Evolutionary conservation across 331 rosid species (phyloP).

Genomic region (Acacia concinna): DNA sequence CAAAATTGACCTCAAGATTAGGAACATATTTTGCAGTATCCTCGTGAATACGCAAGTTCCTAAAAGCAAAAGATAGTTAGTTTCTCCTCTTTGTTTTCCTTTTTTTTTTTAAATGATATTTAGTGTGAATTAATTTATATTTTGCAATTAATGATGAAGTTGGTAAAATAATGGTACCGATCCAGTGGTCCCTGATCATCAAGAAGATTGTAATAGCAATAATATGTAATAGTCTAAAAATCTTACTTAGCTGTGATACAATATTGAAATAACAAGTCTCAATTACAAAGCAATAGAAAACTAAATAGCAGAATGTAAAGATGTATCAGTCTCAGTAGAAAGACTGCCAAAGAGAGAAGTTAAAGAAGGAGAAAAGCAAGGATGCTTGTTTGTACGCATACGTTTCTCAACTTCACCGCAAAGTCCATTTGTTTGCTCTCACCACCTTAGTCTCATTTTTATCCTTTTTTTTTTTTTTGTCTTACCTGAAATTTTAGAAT

Average conservation of each 20-base stretch:
- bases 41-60: constrained; percentile 50
- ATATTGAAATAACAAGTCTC: too few relatives aligned
- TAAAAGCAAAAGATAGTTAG: neutral
- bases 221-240: too few relatives aligned
- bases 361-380: too few relatives aligned
- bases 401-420: constrained; percentile 60
- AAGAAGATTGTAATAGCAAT: neutral
- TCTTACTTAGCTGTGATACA: too few relatives aligned
- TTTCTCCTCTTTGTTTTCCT: too few relatives aligned
- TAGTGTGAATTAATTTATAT: neutral
- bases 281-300: too few relatives aligned
- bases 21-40: constrained; percentile 48
- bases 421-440: constrained; percentile 57
- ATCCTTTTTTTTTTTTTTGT: too few relatives aligned
- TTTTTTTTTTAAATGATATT: neutral
- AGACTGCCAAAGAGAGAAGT: too few relatives aligned
- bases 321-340: too few relatives aligned
- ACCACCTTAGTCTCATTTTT: constrained; percentile 61
- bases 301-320: too few relatives aligned
- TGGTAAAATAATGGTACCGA: neutral
- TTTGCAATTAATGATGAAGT: neutral
- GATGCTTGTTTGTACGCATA: constrained; percentile 50
- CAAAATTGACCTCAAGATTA: constrained; percentile 45
- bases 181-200: neutral
- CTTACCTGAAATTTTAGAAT: too few relatives aligned